These are phyloP conservation scores for Globisporangium uncinulatum DNA, from an alignment of 352 stramenopile species.

Conservation along the genomic window DNA sequence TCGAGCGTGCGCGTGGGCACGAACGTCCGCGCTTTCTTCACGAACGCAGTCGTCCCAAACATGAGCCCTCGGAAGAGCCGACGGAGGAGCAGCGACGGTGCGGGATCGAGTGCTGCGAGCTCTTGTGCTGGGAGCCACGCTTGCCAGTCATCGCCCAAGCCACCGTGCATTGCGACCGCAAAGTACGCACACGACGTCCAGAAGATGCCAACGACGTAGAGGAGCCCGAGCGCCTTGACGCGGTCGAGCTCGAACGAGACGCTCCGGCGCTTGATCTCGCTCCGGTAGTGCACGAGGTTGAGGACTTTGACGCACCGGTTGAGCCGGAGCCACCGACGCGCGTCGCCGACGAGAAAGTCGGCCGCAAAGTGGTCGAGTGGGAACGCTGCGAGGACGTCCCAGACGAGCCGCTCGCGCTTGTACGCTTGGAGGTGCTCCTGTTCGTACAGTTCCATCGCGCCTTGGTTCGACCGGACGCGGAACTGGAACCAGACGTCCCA, in stretches of 20 bases:
- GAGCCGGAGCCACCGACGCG: slow-evolving; percentile 33
- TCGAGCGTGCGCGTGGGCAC: slow-evolving; percentile 32
- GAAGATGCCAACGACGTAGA: slow-evolving; percentile 57
- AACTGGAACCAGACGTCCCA: slow-evolving; percentile 62
- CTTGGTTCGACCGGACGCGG: slow-evolving; percentile 36
- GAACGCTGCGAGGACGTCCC: slow-evolving; percentile 38
- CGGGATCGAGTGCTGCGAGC: slow-evolving; percentile 21
- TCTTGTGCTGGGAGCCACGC: slow-evolving; percentile 35
- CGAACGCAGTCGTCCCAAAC: slow-evolving; percentile 49
- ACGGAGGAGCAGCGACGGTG: slow-evolving; percentile 24
- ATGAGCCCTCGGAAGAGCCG: slow-evolving; percentile 43
- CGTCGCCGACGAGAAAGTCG: slow-evolving; percentile 12
- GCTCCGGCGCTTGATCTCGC: slow-evolving; percentile 54
- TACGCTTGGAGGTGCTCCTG: slow-evolving; percentile 49
- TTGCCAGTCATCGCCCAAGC: slow-evolving; percentile 47
- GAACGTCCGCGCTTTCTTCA: slow-evolving; percentile 57
- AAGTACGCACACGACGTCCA: slow-evolving; percentile 65
- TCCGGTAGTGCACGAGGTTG: slow-evolving; percentile 52
- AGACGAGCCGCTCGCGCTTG: slow-evolving; percentile 41
- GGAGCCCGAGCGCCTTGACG: slow-evolving; percentile 43
- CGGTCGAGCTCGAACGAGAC: slow-evolving; percentile 54
- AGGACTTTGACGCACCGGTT: slow-evolving; percentile 52
- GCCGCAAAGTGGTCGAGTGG: slow-evolving; percentile 40
- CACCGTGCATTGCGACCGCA: slow-evolving; percentile 45
- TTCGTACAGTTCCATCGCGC: slow-evolving; percentile 54